Evolutionary conservation across 768 basidiomycete genomes (phyloP), one percentile per base, ranked within the genome.

Genomic region (Mycena venus): DNA sequence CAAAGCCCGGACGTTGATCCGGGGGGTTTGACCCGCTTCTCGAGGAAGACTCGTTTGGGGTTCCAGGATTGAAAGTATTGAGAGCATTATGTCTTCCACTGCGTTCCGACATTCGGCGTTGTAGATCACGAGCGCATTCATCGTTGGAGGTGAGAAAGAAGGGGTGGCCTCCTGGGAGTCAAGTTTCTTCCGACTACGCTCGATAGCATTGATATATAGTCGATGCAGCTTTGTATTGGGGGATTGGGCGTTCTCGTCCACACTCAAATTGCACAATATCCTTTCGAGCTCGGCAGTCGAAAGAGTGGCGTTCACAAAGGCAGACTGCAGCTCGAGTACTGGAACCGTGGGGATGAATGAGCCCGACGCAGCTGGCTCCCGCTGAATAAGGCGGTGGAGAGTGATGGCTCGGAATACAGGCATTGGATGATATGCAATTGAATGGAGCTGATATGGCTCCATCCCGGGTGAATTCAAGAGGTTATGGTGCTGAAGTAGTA

Each of bases 1-100:
- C 21, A 88, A 79, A 3, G 76, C 60, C 53, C 77, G 78, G 3
- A 78, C 29, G 4, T 84, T 84, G 21, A 85, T 62, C 5, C 82
- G 80, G 17, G 87, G 88, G 55, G 34, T 14, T 49, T 77, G 38
- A 4, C 56, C 51, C 32, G 64, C 49, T 53, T 66, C 47, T 23
- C 51, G 60, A 61, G 40, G 49, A 55, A 66, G 51, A 40, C 25
- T 38, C n/a, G 51, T n/a, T 4, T 55, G 49, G 34, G 51, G 36
- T 66, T 55, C 23, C 9, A 66, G 31, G 51, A 29, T 47, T 9
- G 47, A 31, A 53, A 17, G 31, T 32, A 65, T 65, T 25, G 63
- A 65, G 32, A 32, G 11, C 21, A 51, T 21, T 11, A 51, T 49
- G n/a, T 65, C 63, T 17, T 31, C 38, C 19, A 65, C 63, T 34